These are phyloP conservation scores for Fusarium burgessii DNA, from an alignment of 2,329 filamentous ascomycete species.

Conservation along the genomic window DNA sequence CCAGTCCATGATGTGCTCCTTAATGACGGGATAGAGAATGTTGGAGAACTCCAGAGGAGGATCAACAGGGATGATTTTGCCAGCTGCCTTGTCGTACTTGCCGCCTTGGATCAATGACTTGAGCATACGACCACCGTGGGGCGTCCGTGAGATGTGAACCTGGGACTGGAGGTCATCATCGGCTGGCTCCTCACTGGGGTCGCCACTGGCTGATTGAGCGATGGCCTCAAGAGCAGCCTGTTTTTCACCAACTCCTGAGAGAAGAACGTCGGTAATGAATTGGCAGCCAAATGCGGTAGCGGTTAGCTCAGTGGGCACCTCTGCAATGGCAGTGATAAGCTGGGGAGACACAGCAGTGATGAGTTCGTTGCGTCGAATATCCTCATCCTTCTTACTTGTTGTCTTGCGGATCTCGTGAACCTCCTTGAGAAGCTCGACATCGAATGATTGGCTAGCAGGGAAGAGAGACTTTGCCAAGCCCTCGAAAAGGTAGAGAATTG, in stretches of 20 bases:
- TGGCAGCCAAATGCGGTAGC: conserved; percentile 87
- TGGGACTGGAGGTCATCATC: conserved; percentile 56
- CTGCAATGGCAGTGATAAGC: conserved; percentile 78
- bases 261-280: conserved; percentile 83
- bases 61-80: conserved; percentile 76
- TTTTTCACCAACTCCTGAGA: conserved; percentile 82
- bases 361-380: conserved; percentile 80
- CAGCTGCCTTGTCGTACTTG: conserved; percentile 80
- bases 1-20: conserved; percentile 81
- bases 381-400: conserved; percentile 93
- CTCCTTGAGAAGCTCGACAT: conserved; percentile 79
- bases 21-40: conserved; percentile 84
- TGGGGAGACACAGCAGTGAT: conserved; percentile 78
- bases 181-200: conserved; percentile 59
- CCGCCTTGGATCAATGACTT: conserved; percentile 93
- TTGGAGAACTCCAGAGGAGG: conserved; percentile 85
- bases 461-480: conserved; percentile 72
- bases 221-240: conserved; percentile 77
- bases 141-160: conserved; percentile 70
- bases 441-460: conserved; percentile 70
- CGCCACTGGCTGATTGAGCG: conserved; percentile 70
- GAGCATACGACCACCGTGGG: conserved; percentile 82
- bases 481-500: conserved; percentile 86
- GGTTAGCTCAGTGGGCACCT: conserved; percentile 75
- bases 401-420: conserved; percentile 81